A percentile compares a stretch with the other conserved stretches of the same genome.
phyloP scores from a whole-genome alignment of 2,329 filamentous ascomycete genomes.

The Penicillium sp. region DNA sequence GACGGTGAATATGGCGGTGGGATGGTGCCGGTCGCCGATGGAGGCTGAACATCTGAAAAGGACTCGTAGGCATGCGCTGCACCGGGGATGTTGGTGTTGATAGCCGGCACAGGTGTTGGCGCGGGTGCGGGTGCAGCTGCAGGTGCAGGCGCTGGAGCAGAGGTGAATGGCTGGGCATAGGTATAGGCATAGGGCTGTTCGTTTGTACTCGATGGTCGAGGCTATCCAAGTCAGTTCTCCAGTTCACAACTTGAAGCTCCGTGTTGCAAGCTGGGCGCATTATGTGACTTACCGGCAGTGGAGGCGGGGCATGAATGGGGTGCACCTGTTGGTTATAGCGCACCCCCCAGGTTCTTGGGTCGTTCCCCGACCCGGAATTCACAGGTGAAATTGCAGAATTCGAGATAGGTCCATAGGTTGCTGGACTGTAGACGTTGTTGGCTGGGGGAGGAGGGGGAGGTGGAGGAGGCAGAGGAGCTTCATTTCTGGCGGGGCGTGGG shows the following conservation, averaged over 20 bases:
- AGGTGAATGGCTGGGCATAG: constrained; percentile 18
- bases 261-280: background rate
- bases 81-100: constrained; percentile 23
- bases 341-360: constrained; percentile 49
- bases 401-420: constrained; percentile 41
- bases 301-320: constrained; percentile 33
- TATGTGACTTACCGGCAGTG: constrained; percentile 42
- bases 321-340: constrained; percentile 44
- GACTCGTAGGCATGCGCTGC: constrained; percentile 21
- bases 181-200: constrained; percentile 26
- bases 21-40: constrained; percentile 15
- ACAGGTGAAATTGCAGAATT: constrained; percentile 13
- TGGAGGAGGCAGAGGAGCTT: constrained; percentile 21
- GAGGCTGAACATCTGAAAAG: constrained; percentile 12
- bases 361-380: constrained; percentile 26
- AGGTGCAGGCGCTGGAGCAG: constrained; percentile 6
- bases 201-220: constrained; percentile 40
- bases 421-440: constrained; percentile 38
- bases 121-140: background rate
- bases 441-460: constrained; percentile 28
- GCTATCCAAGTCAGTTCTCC: constrained; percentile 27
- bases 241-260: background rate
- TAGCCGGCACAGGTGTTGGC: constrained; percentile 8
- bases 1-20: constrained; percentile 25
- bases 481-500: constrained; percentile 17